Conservation (phyloP, 1,284 basidiomycete genomes). For the Xerocomus nothofagi region DNA sequence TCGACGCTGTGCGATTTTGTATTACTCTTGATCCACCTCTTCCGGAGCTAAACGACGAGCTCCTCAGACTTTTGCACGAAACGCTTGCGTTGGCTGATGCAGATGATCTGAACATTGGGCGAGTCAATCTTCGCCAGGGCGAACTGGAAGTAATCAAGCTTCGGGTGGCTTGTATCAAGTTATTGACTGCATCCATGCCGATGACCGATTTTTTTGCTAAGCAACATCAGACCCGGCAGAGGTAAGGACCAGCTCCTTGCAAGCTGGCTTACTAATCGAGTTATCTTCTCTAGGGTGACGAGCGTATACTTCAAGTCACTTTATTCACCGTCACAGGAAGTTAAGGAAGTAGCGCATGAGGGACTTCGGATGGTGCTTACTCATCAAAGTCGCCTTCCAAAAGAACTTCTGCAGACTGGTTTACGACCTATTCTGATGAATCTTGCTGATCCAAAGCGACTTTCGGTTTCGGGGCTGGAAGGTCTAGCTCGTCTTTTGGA, state of each 20-base stretch:
- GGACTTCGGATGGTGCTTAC: slow-evolving; percentile 88
- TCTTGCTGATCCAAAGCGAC: slow-evolving; percentile 91
- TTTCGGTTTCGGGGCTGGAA: slow-evolving; percentile 94
- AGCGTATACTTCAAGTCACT: slow-evolving; percentile 98
- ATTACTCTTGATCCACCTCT: slow-evolving; percentile 83
- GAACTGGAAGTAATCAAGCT: slow-evolving; percentile 85
- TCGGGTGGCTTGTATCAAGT: slow-evolving; percentile 92
- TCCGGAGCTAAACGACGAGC: slow-evolving; percentile 89
- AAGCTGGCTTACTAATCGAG: slow-evolving; percentile 12
- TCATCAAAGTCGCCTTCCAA: slow-evolving; percentile 91
- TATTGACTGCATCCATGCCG: slow-evolving; percentile 93
- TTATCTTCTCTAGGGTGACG: slow-evolving; percentile 65
- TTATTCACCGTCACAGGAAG: slow-evolving; percentile 90
- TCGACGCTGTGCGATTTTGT: slow-evolving; percentile 95
- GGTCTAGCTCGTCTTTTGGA: slow-evolving; percentile 95
- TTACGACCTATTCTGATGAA: slow-evolving; percentile 98
- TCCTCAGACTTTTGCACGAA: slow-evolving; percentile 91
- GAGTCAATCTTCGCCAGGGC: slow-evolving; percentile 77
- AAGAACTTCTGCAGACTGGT: slow-evolving; percentile 94
- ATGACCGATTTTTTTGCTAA: slow-evolving; percentile 89
- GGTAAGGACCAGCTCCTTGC: slow-evolving; percentile 45
- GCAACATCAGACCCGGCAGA: slow-evolving; percentile 81
- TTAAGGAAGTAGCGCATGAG: slow-evolving; percentile 95
- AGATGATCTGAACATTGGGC: slow-evolving; percentile 83
- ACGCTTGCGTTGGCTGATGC: slow-evolving; percentile 95